A percentile compares a stretch with the other conserved stretches of the same genome.
Conservation (phyloP, 1,139 yeast species). For the Nakaseomyces glabratus region DNA sequence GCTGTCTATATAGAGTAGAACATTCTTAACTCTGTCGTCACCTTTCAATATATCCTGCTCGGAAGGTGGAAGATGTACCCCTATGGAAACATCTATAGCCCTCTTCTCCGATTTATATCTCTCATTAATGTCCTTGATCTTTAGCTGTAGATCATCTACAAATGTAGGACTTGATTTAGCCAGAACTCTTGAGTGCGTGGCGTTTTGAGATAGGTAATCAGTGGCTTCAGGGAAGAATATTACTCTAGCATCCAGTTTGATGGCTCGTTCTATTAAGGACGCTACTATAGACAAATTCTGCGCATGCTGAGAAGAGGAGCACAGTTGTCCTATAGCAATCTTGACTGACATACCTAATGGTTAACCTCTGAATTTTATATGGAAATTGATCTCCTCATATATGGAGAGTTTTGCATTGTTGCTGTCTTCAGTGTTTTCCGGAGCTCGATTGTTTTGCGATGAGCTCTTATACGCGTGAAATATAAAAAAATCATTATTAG, state of each 20-base stretch:
- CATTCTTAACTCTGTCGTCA: slow-evolving; percentile 50
- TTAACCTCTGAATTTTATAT: too few species aligned
- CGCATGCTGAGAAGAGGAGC: slow-evolving; percentile 57
- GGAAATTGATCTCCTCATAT: too few species aligned
- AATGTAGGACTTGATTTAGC: slow-evolving; percentile 35
- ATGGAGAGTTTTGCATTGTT: too few species aligned
- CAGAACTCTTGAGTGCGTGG: slow-evolving; percentile 53
- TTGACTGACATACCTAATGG: slow-evolving; percentile 16
- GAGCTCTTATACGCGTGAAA: too few species aligned
- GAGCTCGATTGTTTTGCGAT: too few species aligned
- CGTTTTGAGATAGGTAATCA: slow-evolving; percentile 70
- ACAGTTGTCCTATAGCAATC: slow-evolving; percentile 81
- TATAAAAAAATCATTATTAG: too few species aligned
- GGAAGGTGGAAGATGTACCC: slow-evolving; percentile 68
- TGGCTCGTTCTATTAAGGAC: slow-evolving; percentile 53
- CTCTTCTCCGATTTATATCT: neutral
- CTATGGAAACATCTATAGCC: slow-evolving; percentile 47
- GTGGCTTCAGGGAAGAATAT: slow-evolving; percentile 89
- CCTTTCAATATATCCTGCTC: slow-evolving; percentile 11
- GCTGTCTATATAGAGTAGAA: slow-evolving; percentile 59
- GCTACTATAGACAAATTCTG: slow-evolving; percentile 53
- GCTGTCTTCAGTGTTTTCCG: too few species aligned
- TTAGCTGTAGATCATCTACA: slow-evolving; percentile 37
- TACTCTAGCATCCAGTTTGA: slow-evolving; percentile 48
- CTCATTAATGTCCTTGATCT: slow-evolving; percentile 28